Evolutionary conservation across 176 grass and related monocot species (phyloP).

Genomic region (Eragrostis nindensis): DNA sequence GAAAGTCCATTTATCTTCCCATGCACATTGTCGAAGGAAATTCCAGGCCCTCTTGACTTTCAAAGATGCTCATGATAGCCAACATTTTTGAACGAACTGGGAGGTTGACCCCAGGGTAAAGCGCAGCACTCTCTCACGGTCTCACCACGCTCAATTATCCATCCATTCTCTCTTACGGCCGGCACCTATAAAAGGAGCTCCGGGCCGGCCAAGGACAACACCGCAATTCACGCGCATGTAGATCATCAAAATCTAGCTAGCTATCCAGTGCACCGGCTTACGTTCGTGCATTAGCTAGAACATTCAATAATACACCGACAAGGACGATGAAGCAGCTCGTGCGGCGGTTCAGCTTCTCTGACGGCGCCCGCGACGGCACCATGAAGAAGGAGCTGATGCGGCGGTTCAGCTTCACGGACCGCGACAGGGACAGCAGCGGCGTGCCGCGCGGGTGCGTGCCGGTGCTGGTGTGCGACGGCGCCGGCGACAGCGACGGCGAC

Average conservation of each 20-base stretch:
- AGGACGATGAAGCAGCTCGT: neutral
- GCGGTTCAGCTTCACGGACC: slow-evolving; percentile 54
- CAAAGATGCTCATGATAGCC: slow-evolving; percentile 47
- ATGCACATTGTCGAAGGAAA: neutral
- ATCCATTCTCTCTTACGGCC: neutral
- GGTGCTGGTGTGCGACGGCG: slow-evolving; percentile 52
- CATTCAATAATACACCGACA: too few species aligned
- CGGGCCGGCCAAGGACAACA: neutral
- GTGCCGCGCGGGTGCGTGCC: slow-evolving; percentile 74
- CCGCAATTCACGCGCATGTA: neutral
- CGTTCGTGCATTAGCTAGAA: neutral
- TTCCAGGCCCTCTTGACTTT: slow-evolving; percentile 24
- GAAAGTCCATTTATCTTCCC: neutral
- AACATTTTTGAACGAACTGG: slow-evolving; percentile 27
- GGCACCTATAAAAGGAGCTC: slow-evolving; percentile 3
- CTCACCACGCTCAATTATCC: too few species aligned
- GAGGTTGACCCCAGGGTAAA: slow-evolving; percentile 12
- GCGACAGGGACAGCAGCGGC: slow-evolving; percentile 22
- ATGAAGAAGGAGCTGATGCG: slow-evolving; percentile 51
- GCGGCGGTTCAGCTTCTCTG: neutral
- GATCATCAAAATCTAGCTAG: neutral
- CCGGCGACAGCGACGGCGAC: slow-evolving; percentile 30
- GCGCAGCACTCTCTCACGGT: neutral
- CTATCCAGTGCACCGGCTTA: neutral
- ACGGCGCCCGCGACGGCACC: neutral